phyloP scores from a whole-genome alignment of 2,329 filamentous ascomycete species.

The Aspergillus nomiae region DNA sequence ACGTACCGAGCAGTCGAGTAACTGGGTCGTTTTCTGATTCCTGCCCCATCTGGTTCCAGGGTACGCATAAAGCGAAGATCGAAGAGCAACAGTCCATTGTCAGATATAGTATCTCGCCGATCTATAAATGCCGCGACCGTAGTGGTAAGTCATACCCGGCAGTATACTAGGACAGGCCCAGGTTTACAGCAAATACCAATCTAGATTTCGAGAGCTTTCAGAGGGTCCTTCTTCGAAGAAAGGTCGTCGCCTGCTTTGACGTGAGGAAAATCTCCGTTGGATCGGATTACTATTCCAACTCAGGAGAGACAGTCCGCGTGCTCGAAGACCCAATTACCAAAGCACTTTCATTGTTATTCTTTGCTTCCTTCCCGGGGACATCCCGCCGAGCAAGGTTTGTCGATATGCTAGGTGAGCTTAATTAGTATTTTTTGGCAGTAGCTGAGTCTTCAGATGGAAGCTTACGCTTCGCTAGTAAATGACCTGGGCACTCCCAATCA shows the following conservation, averaged over 20 bases:
- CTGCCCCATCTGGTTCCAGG: background rate
- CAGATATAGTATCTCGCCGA: background rate
- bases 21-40: rapidly evolving
- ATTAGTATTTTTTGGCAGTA: rapidly evolving
- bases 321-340: background rate
- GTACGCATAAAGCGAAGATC: background rate
- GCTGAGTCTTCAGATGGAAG: too few species aligned
- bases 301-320: background rate
- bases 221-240: background rate
- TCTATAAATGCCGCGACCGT: background rate
- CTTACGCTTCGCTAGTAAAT: background rate
- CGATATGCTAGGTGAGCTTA: background rate
- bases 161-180: rapidly evolving
- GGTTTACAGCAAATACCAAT: background rate
- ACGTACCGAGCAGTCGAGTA: background rate
- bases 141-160: background rate
- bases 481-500: background rate
- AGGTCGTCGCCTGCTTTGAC: background rate
- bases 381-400: background rate
- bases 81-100: background rate
- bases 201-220: background rate
- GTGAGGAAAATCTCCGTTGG: background rate
- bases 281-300: background rate
- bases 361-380: background rate
- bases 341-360: background rate